Evolutionary conservation across 2,329 filamentous ascomycete species (phyloP), one percentile per base, ranked within the genome.

Genomic region (Colletotrichum tamarilloi): DNA sequence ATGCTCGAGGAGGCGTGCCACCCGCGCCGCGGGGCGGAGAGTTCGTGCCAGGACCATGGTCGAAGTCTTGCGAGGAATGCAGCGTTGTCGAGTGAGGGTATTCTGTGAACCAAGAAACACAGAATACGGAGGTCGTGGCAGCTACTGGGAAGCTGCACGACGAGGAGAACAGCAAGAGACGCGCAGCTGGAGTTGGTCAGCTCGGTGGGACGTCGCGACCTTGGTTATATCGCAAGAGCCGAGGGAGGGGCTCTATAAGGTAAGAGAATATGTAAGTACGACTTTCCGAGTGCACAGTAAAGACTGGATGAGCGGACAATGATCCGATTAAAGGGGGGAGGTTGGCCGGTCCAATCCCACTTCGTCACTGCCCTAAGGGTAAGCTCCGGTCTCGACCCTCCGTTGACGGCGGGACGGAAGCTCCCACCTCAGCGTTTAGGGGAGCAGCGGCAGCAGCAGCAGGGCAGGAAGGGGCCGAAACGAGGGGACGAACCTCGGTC

Each of bases 401-500:
- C 28, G 46, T 46, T 65, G 52, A 32, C 11, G 14, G 57, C 58
- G 65, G 68, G 62, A n/a, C 32, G 66, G 59, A 4, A 73, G 66
- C 53, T 64, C 19, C 56, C 38, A 42, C 38, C 38, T 42, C 30
- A 63, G 22, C 32, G 52, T 22, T 62, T 14, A 52, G 58, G 38
- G 59, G 35, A 35, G 46, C 38, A 38, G 11, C 60, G 38, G 59
- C n/a, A 26, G 46, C 38, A 38, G 4, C 60, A 38, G 3, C 60
- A 49, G 38, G 38, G 2, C 24, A 68, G 65, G 35, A 53, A 62
- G 64, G 2, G 49, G 42, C 62, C 32, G 46, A 8, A 11, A 30
- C 9, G 35, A 62, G 57, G 57, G 53, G 53, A 59, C 12, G 70
- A 73, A 60, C 70, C 70, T 73, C 70, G 70, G 70, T 56, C 66